These are phyloP conservation scores for Pelargonium fulgidum DNA, from an alignment of 441 rosid species.

Conservation along the genomic window DNA sequence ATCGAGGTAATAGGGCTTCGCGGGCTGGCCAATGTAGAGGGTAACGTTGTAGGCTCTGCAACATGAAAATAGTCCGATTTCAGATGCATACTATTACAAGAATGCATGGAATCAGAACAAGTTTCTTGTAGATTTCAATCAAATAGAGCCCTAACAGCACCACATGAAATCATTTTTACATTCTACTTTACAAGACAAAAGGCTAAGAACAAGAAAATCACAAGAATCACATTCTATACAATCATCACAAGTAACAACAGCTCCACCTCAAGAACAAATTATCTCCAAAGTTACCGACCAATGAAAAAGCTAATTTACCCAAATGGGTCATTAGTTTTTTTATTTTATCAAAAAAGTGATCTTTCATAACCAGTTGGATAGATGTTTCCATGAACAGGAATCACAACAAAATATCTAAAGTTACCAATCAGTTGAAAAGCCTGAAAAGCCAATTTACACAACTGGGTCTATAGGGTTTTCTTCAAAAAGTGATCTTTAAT, in stretches of 20 bases:
- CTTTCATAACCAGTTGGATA: background rate
- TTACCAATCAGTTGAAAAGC: background rate
- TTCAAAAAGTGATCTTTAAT: background rate
- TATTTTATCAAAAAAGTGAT: background rate
- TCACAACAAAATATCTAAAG: background rate
- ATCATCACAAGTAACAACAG: background rate
- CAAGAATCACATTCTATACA: constrained; percentile 1
- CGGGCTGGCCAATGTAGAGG: constrained; percentile 3
- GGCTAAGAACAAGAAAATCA: background rate
- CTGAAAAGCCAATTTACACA: background rate
- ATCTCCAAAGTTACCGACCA: background rate
- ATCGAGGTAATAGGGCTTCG: constrained; percentile 8
- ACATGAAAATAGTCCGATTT: background rate
- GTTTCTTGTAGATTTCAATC: background rate
- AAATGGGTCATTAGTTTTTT: background rate
- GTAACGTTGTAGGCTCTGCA: constrained; percentile 10
- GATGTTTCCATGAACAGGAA: no score
- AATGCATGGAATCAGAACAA: background rate
- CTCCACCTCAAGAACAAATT: background rate
- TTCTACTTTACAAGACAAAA: no score
- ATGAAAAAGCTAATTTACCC: background rate
- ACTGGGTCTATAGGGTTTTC: background rate
- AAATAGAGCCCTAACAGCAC: background rate
- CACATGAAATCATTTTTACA: no score
- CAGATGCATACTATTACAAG: background rate